These are phyloP conservation scores for Sporisorium graminicola DNA, from an alignment of 1,284 basidiomycete genomes.

Conservation along the genomic window DNA sequence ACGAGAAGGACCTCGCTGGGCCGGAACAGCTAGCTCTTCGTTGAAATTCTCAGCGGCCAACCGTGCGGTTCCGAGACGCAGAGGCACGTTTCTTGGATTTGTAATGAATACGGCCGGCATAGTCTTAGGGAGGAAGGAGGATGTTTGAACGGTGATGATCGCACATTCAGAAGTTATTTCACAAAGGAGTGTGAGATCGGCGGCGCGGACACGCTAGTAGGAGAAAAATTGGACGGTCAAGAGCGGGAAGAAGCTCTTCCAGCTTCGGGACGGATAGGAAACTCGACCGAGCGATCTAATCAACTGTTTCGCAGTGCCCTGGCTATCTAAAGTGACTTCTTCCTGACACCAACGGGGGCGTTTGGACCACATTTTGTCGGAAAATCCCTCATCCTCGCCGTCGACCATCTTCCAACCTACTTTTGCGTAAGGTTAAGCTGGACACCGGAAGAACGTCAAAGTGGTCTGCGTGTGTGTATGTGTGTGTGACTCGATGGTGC, in stretches of 20 bases:
- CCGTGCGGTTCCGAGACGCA: conserved; percentile 39
- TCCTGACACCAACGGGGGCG: conserved; percentile 1
- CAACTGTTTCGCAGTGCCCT: too few species aligned
- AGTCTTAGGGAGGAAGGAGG: neutral
- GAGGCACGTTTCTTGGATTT: conserved; percentile 1
- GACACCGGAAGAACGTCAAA: too few species aligned
- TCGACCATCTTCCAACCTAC: too few species aligned
- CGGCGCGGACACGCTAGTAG: neutral
- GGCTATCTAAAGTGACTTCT: conserved; percentile 5
- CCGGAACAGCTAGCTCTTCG: neutral
- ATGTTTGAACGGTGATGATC: neutral
- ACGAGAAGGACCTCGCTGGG: neutral
- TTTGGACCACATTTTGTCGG: neutral
- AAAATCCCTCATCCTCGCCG: neutral
- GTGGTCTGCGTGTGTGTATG: too few species aligned
- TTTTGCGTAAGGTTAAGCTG: conserved; percentile 35
- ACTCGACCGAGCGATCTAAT: conserved; percentile 49
- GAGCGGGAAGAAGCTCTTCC: neutral
- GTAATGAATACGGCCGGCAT: conserved; percentile 32
- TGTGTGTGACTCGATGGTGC: conserved; percentile 18
- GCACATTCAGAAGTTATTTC: neutral
- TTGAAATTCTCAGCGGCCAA: conserved; percentile 13
- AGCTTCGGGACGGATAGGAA: conserved; percentile 42
- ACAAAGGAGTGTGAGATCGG: conserved; percentile 5
- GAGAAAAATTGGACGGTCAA: neutral